Percentiles rank a stretch among this genome's conserved stretches.
phyloP scores from a whole-genome alignment of 495 filamentous ascomycete genomes.

The Sabuloglossum arenarium region DNA sequence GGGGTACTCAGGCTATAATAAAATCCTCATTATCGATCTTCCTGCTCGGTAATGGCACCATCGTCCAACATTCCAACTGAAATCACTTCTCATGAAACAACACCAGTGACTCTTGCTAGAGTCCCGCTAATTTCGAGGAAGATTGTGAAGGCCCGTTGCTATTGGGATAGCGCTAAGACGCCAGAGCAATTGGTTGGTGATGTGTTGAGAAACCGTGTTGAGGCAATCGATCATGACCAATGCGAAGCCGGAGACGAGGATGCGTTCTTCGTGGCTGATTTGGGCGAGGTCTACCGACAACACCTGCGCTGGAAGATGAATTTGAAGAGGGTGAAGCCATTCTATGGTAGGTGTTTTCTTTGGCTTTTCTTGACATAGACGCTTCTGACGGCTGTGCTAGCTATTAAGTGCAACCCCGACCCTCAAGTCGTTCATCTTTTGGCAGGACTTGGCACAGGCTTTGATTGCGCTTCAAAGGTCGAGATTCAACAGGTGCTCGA shows the following conservation, averaged over 20 bases:
- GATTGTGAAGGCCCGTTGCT: not conserved
- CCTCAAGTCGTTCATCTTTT: slow-evolving; percentile 73
- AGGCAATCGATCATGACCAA: slow-evolving; percentile 58
- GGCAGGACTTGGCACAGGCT: slow-evolving; percentile 72
- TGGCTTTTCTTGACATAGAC: slow-evolving; percentile 1
- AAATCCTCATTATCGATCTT: slow-evolving; percentile 3
- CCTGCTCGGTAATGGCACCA: slow-evolving; percentile 48
- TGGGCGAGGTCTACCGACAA: slow-evolving; percentile 97
- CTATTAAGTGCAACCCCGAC: slow-evolving; percentile 97
- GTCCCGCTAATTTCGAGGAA: not conserved
- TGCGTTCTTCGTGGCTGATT: slow-evolving; percentile 92
- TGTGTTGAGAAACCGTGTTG: slow-evolving; percentile 61
- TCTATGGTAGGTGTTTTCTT: slow-evolving; percentile 51
- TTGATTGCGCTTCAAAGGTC: slow-evolving; percentile 93
- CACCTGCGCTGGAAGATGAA: slow-evolving; percentile 96
- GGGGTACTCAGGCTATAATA: not conserved
- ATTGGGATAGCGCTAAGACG: not conserved
- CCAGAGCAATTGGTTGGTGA: slow-evolving; percentile 38
- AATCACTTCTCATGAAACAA: slow-evolving; percentile 15
- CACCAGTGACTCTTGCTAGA: slow-evolving; percentile 4
- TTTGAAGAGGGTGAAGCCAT: slow-evolving; percentile 78
- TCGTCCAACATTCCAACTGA: slow-evolving; percentile 37
- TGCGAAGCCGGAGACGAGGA: slow-evolving; percentile 88
- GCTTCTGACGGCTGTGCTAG: slow-evolving; percentile 21
- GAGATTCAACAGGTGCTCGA: slow-evolving; percentile 84